A percentile compares a stretch with the other conserved stretches of the same genome.
phyloP scores from a whole-genome alignment of 106 monocot genomes.

The Apostasia shenzhenica region DNA sequence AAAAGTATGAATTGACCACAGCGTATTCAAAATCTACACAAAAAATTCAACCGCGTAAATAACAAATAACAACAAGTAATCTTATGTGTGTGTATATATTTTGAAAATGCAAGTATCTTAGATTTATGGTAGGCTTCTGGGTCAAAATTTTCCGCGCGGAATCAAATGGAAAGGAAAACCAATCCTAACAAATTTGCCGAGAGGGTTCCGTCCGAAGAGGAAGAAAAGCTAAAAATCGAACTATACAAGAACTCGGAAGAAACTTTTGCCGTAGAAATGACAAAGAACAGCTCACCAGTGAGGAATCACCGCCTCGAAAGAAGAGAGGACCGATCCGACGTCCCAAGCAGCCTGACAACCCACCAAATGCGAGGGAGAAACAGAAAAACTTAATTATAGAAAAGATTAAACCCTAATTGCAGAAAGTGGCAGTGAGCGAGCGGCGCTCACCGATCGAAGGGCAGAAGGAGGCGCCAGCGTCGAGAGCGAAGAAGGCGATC shows the following conservation, averaged over 20 bases:
- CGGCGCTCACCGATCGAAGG: slow-evolving; percentile 29
- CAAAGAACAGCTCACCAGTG: slow-evolving; percentile 20
- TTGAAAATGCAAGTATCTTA: no score
- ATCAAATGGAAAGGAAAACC: no score
- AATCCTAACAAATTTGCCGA: no score
- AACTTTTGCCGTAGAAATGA: background rate
- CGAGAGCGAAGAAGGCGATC: slow-evolving; percentile 40
- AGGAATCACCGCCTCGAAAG: slow-evolving; percentile 30
- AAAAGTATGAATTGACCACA: no score
- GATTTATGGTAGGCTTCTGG: no score
- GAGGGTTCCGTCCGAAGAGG: no score
- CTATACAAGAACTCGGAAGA: background rate
- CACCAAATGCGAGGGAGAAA: background rate
- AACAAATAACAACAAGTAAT: no score
- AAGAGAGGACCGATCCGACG: slow-evolving; percentile 34
- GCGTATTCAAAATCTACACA: no score
- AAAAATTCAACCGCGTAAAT: no score
- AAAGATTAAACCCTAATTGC: background rate
- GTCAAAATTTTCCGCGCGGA: no score
- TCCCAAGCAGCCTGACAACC: slow-evolving; percentile 35
- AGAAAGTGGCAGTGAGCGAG: background rate
- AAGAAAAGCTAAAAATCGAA: background rate
- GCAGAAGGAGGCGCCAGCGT: slow-evolving; percentile 47
- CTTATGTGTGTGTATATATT: no score
- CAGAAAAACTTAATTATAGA: no score